A percentile compares a stretch with the other conserved stretches of the same genome.
Conservation (phyloP, 1,284 basidiomycete genomes). For the Ustilago loliicola region DNA sequence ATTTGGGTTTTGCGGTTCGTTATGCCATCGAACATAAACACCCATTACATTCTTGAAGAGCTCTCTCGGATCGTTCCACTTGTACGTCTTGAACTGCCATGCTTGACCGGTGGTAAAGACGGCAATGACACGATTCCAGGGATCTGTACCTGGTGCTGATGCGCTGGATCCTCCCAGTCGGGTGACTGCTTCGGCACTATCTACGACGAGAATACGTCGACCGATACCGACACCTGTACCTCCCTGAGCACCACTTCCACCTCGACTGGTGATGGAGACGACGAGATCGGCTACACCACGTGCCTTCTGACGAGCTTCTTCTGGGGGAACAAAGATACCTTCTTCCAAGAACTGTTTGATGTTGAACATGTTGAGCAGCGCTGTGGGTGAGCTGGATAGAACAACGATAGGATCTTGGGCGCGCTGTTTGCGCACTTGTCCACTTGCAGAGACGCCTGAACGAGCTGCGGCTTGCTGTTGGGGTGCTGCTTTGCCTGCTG, state of each 20-base stretch:
- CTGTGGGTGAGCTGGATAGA: conserved; percentile 93
- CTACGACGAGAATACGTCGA: conserved; percentile 83
- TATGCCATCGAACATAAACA: conserved; percentile 87
- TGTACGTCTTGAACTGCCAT: conserved; percentile 97
- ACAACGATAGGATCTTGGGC: conserved; percentile 86
- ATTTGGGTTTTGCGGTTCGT: conserved; percentile 86
- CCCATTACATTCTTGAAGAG: conserved; percentile 82
- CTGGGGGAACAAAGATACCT: conserved; percentile 76
- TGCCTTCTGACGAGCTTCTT: conserved; percentile 62
- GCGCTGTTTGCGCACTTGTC: conserved; percentile 56
- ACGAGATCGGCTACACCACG: conserved; percentile 59
- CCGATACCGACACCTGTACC: conserved; percentile 45
- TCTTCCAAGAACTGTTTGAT: conserved; percentile 93
- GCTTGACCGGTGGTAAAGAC: conserved; percentile 97
- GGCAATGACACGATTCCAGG: conserved; percentile 87
- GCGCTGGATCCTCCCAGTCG: conserved; percentile 79
- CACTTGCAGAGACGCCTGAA: conserved; percentile 30
- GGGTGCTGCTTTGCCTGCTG: conserved; percentile 44
- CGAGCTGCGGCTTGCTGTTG: conserved; percentile 22
- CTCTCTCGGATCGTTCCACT: conserved; percentile 91
- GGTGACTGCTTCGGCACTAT: conserved; percentile 88
- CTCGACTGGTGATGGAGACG: conserved; percentile 60
- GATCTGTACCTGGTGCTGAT: conserved; percentile 50
- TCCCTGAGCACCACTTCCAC: conserved; percentile 24
- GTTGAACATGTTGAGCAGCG: conserved; percentile 97